Base-by-base conservation (phyloP, 2,329 filamentous ascomycete species). In the Aspergillus puulaauensis region DNA sequence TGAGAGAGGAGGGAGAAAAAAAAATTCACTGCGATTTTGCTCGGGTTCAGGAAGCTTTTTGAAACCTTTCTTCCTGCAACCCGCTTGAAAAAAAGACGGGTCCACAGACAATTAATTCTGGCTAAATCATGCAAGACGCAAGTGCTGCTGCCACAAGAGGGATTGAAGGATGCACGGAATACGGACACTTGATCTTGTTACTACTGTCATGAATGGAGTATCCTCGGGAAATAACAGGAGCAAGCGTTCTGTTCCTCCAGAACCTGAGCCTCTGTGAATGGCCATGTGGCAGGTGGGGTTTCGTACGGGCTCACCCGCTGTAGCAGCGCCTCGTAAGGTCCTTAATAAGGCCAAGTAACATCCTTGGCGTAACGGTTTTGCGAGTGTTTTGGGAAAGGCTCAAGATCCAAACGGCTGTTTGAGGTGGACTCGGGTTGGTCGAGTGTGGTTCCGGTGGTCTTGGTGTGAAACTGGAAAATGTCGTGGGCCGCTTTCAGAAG, bases 281-380 rank as follows among this genome's bases (percentile, higher is more conserved):
- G 56, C 66, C 67, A 69, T 67, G 65, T 69, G 67, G 68, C 63
- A 53, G 66, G 66, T 70, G 67, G 68, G 64, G 68, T 68, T 65
- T 62, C 58, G 54, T 65, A 67, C 66, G 70, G 70, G 66, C 67
- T 70, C 63, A 68, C 66, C 69, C 70, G 67, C 56, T 65, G 63
- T 62, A 65, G 62, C 57, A 70, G 61, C 63, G 50, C 53, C 52
- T 56, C 56, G 47, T 50, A 54, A 56, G 58, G 55, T 54, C 52
- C 56, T 53, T 53, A 54, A 57, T 50, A 59, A 50, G 47, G 39
- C 43, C 39, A 46, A 39, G 21, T 45, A 40, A 40, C 46, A 21
- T 56, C 58, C 63, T 68, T 68, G 68, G 69, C 64, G 59, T 68
- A 73, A 73, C 70, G 69, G 68, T 64, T 71, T 69, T 70, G 52